phyloP scores from a whole-genome alignment of 2,329 filamentous ascomycete species.

The Neofusicoccum sp. region DNA sequence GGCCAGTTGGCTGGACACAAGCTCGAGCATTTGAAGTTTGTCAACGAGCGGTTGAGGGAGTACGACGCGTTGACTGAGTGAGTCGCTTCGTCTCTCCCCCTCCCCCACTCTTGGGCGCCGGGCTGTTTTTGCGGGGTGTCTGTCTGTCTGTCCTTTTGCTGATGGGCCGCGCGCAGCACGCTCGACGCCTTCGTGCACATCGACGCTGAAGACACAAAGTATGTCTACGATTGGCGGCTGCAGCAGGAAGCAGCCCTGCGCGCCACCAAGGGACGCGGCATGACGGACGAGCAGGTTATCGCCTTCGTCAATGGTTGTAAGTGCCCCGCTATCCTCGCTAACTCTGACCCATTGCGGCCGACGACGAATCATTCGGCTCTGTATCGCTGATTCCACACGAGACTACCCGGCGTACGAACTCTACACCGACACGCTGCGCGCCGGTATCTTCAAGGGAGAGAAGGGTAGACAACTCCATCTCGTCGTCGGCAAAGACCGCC shows the following conservation, averaged over 20 bases:
- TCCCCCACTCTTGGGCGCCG: neutral
- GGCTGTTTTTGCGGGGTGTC: neutral
- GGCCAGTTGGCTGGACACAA: conserved; percentile 52
- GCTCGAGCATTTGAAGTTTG: conserved; percentile 52
- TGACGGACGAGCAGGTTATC: conserved; percentile 77
- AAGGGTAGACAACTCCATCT: conserved; percentile 51
- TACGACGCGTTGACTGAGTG: conserved; percentile 60
- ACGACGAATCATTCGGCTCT: neutral
- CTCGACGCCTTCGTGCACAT: conserved; percentile 62
- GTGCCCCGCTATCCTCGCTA: neutral
- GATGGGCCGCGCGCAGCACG: conserved; percentile 35
- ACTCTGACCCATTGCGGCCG: too few relatives aligned
- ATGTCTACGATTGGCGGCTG: conserved; percentile 80
- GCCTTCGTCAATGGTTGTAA: conserved; percentile 65
- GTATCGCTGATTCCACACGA: neutral
- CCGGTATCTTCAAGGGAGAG: conserved; percentile 47
- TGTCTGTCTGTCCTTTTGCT: neutral
- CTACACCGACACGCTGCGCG: conserved; percentile 49
- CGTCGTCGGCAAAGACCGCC: conserved; percentile 44
- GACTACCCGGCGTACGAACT: conserved; percentile 57
- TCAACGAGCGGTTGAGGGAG: conserved; percentile 56
- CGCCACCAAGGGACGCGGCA: conserved; percentile 66
- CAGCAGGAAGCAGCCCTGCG: conserved; percentile 76
- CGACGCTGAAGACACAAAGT: conserved; percentile 70
- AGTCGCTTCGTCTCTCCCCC: conserved; percentile 20